Conservation (phyloP, 495 filamentous ascomycete genomes). For the Ascobolus immersus region DNA sequence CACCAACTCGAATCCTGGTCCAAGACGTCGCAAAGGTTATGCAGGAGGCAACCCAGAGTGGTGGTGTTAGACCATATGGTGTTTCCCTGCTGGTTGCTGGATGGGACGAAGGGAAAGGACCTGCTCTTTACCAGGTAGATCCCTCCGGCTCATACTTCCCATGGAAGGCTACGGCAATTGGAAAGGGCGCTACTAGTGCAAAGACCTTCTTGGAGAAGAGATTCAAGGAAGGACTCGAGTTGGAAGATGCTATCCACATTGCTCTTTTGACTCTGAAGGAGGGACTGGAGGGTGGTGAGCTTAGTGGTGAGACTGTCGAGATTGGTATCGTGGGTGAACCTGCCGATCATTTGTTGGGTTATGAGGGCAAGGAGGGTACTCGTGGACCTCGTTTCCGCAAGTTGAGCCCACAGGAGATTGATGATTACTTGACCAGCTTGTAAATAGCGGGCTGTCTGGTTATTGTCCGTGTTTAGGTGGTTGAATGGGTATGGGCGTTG, state of each 20-base stretch:
- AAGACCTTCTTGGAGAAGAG: constrained; percentile 98
- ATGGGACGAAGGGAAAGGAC: constrained; percentile 97
- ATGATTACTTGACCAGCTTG: constrained; percentile 95
- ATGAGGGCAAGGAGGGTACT: constrained; percentile 73
- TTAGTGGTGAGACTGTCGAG: constrained; percentile 97
- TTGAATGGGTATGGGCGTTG: too few relatives aligned
- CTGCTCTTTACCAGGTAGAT: constrained; percentile 95
- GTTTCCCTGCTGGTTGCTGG: constrained; percentile 86
- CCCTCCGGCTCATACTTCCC: constrained; percentile 92
- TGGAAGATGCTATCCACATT: constrained; percentile 98
- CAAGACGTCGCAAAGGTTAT: constrained; percentile 95
- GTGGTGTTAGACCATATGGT: constrained; percentile 93
- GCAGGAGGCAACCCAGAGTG: constrained; percentile 95
- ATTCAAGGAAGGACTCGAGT: constrained; percentile 86
- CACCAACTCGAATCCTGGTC: constrained; percentile 89
- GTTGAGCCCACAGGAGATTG: constrained; percentile 88
- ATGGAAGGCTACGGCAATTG: constrained; percentile 98
- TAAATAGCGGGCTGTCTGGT: too few relatives aligned
- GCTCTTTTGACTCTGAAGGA: constrained; percentile 93
- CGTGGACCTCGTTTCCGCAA: constrained; percentile 85
- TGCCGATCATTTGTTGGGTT: constrained; percentile 73
- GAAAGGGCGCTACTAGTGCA: constrained; percentile 89
- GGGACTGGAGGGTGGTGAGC: constrained; percentile 84
- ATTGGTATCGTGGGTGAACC: constrained; percentile 93
- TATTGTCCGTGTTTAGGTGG: too few relatives aligned